These are phyloP conservation scores for Entelexis paramagnoliae DNA, from an alignment of 1,139 yeast species.

Conservation along the genomic window DNA sequence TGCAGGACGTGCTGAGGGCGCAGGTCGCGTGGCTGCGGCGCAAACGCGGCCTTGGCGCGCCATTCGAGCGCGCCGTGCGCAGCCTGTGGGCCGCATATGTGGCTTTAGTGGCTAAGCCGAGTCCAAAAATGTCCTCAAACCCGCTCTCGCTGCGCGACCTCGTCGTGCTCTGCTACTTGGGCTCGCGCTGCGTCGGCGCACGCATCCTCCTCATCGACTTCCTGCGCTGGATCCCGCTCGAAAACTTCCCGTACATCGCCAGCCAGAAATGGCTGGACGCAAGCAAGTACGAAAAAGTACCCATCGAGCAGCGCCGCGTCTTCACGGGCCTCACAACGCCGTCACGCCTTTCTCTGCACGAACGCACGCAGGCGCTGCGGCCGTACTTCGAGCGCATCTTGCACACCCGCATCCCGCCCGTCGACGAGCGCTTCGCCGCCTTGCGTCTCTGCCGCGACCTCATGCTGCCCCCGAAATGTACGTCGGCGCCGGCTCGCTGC, in stretches of 20 bases:
- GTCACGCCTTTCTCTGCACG: conserved; percentile 7
- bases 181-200: conserved; percentile 25
- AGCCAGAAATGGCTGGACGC: conserved; percentile 10
- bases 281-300: conserved; percentile 4
- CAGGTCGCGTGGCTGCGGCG: conserved; percentile 40
- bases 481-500: conserved; percentile 23
- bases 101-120: not conserved
- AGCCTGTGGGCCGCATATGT: conserved; percentile 16
- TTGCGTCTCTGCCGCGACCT: conserved; percentile 28
- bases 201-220: conserved; percentile 30
- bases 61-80: conserved; percentile 10
- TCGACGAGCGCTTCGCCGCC: conserved; percentile 26
- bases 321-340: conserved; percentile 10
- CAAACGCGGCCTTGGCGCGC: conserved; percentile 3
- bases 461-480: conserved; percentile 33
- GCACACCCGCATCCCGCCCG: conserved; percentile 24
- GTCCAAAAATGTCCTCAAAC: not conserved
- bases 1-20: conserved; percentile 45
- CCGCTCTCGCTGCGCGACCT: conserved; percentile 19
- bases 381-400: not conserved
- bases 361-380: not conserved
- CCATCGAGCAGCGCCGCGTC: conserved; percentile 7
- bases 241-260: conserved; percentile 28
- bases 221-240: conserved; percentile 28
- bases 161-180: conserved; percentile 27